phyloP scores from a whole-genome alignment of 2,329 filamentous ascomycete species.

The Pestalotiopsis sp. region DNA sequence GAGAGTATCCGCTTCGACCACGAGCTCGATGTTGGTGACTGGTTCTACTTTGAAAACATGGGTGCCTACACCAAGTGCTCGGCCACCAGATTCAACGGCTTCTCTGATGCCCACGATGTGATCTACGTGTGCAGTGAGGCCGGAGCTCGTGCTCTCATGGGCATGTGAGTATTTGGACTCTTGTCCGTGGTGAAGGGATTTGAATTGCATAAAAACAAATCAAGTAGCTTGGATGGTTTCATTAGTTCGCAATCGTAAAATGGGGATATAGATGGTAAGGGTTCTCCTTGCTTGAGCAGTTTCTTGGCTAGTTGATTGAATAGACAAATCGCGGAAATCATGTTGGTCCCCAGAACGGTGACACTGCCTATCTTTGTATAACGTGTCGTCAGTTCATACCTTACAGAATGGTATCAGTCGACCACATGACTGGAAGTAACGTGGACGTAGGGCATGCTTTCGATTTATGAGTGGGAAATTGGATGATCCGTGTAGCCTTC shows the following conservation, averaged over 20 bases:
- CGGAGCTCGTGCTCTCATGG: slow-evolving; percentile 75
- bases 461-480: too few species aligned
- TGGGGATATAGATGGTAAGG: neutral
- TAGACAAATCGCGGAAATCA: neutral
- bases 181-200: neutral
- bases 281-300: neutral
- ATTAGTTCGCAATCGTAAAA: neutral
- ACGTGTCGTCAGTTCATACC: too few species aligned
- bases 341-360: neutral
- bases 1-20: slow-evolving; percentile 77
- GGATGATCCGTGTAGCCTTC: too few species aligned
- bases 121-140: slow-evolving; percentile 95
- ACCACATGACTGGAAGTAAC: too few species aligned
- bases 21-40: slow-evolving; percentile 88
- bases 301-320: neutral
- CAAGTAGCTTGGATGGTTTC: neutral
- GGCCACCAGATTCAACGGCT: slow-evolving; percentile 96
- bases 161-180: slow-evolving; percentile 22
- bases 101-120: slow-evolving; percentile 88
- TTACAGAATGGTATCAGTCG: too few species aligned
- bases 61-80: slow-evolving; percentile 98
- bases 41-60: slow-evolving; percentile 99
- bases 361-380: too few species aligned
- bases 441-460: too few species aligned
- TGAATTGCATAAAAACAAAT: neutral